Evolutionary conservation across 208 protist species (phyloP).

Genomic region (Trypanosoma melophagium): DNA sequence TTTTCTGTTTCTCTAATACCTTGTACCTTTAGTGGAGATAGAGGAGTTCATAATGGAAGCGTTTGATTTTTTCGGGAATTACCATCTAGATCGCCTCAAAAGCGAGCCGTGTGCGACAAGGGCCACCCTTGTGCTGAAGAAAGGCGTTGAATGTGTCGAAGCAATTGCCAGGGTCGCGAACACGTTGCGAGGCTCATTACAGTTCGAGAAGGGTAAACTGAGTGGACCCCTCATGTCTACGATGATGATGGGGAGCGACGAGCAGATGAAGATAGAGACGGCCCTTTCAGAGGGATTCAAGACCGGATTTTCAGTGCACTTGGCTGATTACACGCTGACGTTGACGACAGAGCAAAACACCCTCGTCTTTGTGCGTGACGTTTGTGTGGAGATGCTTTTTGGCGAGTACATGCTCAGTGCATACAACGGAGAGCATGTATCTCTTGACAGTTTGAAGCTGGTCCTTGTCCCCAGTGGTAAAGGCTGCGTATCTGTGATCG

Average conservation of each 20-base stretch:
- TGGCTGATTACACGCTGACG: conserved; percentile 39
- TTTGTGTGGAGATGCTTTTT: conserved; percentile 43
- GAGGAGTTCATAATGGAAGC: conserved; percentile 5
- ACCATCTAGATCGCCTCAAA: conserved; percentile 53
- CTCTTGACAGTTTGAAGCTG: conserved; percentile 46
- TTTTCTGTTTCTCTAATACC: too few relatives aligned
- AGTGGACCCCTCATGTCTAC: conserved; percentile 42
- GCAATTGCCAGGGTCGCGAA: conserved; percentile 42
- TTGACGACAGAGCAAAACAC: conserved; percentile 50
- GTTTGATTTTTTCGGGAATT: conserved; percentile 55
- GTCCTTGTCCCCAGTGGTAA: conserved; percentile 40
- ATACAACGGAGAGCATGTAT: conserved; percentile 45
- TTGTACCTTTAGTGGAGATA: background rate
- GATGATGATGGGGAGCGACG: conserved; percentile 35
- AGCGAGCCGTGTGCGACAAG: conserved; percentile 29
- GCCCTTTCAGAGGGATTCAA: conserved; percentile 43
- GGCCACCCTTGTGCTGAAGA: conserved; percentile 39
- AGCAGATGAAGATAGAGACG: conserved; percentile 54
- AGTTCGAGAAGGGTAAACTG: conserved; percentile 34
- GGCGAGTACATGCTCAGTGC: conserved; percentile 61
- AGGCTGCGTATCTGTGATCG: conserved; percentile 45
- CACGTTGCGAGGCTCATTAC: conserved; percentile 43
- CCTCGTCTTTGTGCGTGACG: conserved; percentile 40
- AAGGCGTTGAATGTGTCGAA: conserved; percentile 32
- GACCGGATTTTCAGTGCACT: conserved; percentile 43